These are phyloP conservation scores for Maudiozyma bulderi DNA, from an alignment of 805 yeast species.

Conservation along the genomic window DNA sequence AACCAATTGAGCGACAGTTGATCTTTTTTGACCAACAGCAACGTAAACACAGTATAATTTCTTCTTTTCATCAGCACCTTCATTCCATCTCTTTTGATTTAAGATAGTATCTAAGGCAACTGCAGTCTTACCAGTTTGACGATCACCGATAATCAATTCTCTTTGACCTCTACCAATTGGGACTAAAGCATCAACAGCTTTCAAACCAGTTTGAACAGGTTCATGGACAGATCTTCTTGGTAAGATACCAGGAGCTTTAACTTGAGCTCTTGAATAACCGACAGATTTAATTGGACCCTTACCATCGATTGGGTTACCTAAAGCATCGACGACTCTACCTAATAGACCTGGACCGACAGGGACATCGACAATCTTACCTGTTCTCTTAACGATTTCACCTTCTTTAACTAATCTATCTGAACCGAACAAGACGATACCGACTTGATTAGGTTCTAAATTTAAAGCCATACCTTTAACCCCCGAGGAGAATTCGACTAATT, in stretches of 20 bases:
- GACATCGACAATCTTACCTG: conserved; percentile 98
- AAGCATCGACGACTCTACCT: conserved; percentile 99
- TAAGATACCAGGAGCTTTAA: conserved; percentile 99
- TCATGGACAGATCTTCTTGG: conserved; percentile 98
- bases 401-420: conserved; percentile 97
- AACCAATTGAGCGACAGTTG: conserved; percentile 98
- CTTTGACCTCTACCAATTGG: conserved; percentile 99
- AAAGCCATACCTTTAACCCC: conserved; percentile 99
- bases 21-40: conserved; percentile 99
- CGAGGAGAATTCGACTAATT: conserved; percentile 96
- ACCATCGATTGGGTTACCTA: conserved; percentile 99
- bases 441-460: conserved; percentile 99
- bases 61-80: conserved; percentile 89
- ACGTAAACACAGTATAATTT: conserved; percentile 99
- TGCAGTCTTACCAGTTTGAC: conserved; percentile 99
- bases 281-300: conserved; percentile 93
- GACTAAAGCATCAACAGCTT: conserved; percentile 97
- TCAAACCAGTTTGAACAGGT: conserved; percentile 99
- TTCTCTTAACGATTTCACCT: conserved; percentile 99
- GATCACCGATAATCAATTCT: conserved; percentile 99
- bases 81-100: conserved; percentile 98
- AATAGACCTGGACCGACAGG: conserved; percentile 97
- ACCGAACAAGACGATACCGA: conserved; percentile 99
- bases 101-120: conserved; percentile 97
- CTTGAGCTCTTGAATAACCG: conserved; percentile 88